phyloP scores from a whole-genome alignment of 2,329 filamentous ascomycete species.

The Phialophora verrucosa region DNA sequence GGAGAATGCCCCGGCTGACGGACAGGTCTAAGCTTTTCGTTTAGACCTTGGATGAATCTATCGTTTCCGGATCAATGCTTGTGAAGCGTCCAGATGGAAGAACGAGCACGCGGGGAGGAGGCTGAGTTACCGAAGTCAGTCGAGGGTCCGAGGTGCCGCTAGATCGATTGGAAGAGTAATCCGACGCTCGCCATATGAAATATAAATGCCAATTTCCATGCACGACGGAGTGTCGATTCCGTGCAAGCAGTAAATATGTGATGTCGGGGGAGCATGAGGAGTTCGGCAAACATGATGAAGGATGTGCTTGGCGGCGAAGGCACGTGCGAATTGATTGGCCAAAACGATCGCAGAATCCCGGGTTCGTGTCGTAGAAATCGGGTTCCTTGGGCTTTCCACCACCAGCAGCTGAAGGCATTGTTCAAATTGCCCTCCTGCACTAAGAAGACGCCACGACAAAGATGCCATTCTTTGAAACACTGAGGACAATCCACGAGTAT shows the following conservation, averaged over 20 bases:
- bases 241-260: neutral
- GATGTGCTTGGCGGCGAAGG: neutral
- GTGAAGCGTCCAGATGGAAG: neutral
- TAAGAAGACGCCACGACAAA: neutral
- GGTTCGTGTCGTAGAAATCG: neutral
- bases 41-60: too few relatives aligned
- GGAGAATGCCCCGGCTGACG: too few relatives aligned
- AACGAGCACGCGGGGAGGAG: neutral
- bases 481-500: constrained; percentile 5
- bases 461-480: neutral
- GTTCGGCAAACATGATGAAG: neutral
- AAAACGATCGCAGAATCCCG: neutral
- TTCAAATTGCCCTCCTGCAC: neutral
- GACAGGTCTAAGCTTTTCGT: too few relatives aligned
- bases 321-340: neutral
- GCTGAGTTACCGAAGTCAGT: neutral
- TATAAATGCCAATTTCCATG: neutral
- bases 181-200: neutral
- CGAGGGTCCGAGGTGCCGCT: neutral
- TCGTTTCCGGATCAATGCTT: too few relatives aligned
- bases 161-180: neutral
- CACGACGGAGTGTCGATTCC: neutral
- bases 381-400: neutral
- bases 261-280: neutral
- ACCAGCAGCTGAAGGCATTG: neutral